Base-by-base conservation (phyloP, 768 basidiomycete genomes). In the Phlegmacium glaucopus region DNA sequence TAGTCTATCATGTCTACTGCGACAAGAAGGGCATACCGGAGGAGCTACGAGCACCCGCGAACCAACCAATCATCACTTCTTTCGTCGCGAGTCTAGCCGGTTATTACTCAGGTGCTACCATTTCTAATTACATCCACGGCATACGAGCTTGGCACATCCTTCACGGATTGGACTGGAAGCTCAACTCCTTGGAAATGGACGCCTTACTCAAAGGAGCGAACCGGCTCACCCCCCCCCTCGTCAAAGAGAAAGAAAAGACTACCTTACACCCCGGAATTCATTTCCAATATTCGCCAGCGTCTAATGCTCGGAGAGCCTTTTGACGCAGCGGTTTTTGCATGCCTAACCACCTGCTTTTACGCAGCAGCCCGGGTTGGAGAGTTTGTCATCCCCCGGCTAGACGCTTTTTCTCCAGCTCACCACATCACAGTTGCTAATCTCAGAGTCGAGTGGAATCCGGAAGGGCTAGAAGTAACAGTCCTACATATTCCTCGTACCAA, bases 1-100 rank as follows among this genome's bases (percentile, higher is more conserved):
- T 72, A 0, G 44, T 57, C 0, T 78, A 39, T 37, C 75, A 77
- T 17, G 53, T 40, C 9, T 41, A 29, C 28, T 42, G 40, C 11
- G 30, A 48, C 40, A 15, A n/a, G 12, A 27, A 30, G 28, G 12
- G 17, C 7, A 34, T 48, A 4, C 28, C 39, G 6, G 47, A 48
- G 18, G 39, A 40, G 16, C 38, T 16, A 11, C 39, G 39, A 5
- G 39, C 39, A 9, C 47, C 47, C 10, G 47, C 47, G 10, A 40
- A 28, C 9, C 26, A 27, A 2, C 18, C 35, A 5, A 15, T 48
- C 12, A 39, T 44, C 35, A 12, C 16, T 4, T 16, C 48, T 11
- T 49, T 49, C 13, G 22, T 39, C 1, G 42, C 41, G 1, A 30
- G 16, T 12, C n/a, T 42, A 8, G 28, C 35, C 4, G 48, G 48